phyloP scores from a whole-genome alignment of 352 stramenopile species.

The Pythium brassicae region DNA sequence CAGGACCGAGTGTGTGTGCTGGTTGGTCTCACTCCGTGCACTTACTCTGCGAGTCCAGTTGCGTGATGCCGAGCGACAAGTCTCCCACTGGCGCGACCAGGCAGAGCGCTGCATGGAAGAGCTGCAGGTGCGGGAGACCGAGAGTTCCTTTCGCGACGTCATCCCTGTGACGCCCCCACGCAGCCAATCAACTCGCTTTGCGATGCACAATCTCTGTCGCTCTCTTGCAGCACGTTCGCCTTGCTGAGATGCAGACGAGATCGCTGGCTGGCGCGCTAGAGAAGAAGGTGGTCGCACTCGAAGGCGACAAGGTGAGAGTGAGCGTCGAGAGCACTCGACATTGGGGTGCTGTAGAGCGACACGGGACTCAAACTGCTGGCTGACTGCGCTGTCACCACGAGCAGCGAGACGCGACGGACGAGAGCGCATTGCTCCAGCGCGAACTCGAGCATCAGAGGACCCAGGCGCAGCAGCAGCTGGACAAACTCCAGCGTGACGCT shows the following conservation, averaged over 20 bases:
- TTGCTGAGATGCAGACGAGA: conserved; percentile 12
- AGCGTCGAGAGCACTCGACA: too few species aligned
- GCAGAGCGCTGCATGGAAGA: conserved; percentile 29
- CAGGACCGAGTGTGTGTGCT: not conserved
- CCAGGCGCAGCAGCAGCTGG: conserved; percentile 12
- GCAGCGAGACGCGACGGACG: conserved; percentile 23
- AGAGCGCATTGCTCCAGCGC: conserved; percentile 26
- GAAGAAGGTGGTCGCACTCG: conserved; percentile 10
- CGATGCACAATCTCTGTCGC: not conserved
- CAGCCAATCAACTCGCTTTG: not conserved
- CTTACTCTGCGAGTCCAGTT: conserved; percentile 14
- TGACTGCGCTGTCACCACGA: not conserved
- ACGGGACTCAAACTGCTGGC: too few species aligned
- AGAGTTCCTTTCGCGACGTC: too few species aligned
- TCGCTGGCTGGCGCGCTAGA: conserved; percentile 13
- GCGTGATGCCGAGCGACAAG: conserved; percentile 28
- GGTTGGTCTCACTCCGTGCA: not conserved
- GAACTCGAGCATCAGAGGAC: conserved; percentile 19
- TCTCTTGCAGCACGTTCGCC: conserved; percentile 7
- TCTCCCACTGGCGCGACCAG: conserved; percentile 34
- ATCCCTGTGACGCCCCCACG: conserved; percentile 3
- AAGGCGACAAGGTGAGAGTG: conserved; percentile 12
- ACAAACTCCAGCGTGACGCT: conserved; percentile 12
- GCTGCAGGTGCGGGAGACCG: conserved; percentile 25
- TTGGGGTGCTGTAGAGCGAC: not conserved